A percentile compares a stretch with the other conserved stretches of the same genome.
Conservation (phyloP, 495 filamentous ascomycete species). For the Cercophora sp. region DNA sequence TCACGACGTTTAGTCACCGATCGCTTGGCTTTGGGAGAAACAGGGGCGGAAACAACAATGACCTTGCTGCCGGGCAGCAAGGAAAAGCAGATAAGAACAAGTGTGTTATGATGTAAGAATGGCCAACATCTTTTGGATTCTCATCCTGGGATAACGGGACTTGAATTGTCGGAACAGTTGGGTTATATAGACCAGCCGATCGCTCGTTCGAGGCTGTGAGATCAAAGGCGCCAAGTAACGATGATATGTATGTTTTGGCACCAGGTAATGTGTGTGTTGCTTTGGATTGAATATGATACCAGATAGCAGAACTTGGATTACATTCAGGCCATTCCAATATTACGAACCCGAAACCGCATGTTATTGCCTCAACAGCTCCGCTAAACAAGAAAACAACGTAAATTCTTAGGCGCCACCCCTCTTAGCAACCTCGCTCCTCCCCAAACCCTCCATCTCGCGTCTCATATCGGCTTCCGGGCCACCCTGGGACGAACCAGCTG, state of each 20-base stretch:
- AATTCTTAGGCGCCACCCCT: neutral
- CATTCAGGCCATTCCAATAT: too few relatives aligned
- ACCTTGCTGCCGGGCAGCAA: slow-evolving; percentile 9
- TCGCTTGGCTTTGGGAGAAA: slow-evolving; percentile 11
- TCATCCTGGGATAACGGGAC: neutral
- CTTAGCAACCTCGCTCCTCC: slow-evolving; percentile 9
- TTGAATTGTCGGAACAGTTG: neutral
- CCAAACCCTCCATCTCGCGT: slow-evolving; percentile 5
- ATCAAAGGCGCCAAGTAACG: too few relatives aligned
- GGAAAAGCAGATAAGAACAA: slow-evolving; percentile 40
- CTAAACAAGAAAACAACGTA: neutral
- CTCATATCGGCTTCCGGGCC: slow-evolving; percentile 7
- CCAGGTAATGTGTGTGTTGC: slow-evolving; percentile 3
- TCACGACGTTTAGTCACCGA: slow-evolving; percentile 27
- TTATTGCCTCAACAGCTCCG: too few relatives aligned
- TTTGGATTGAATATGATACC: neutral
- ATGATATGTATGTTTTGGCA: too few relatives aligned
- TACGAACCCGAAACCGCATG: too few relatives aligned
- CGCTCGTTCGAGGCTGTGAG: too few relatives aligned
- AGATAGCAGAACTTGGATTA: neutral
- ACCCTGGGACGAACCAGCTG: neutral
- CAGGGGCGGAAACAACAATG: neutral
- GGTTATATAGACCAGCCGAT: too few relatives aligned
- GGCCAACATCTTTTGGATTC: too few relatives aligned
- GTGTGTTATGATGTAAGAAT: slow-evolving; percentile 57